A percentile compares a stretch with the other conserved stretches of the same genome.
These are phyloP conservation scores for Huntiella omanensis DNA, from an alignment of 2,329 filamentous ascomycete species.

Conservation along the genomic window DNA sequence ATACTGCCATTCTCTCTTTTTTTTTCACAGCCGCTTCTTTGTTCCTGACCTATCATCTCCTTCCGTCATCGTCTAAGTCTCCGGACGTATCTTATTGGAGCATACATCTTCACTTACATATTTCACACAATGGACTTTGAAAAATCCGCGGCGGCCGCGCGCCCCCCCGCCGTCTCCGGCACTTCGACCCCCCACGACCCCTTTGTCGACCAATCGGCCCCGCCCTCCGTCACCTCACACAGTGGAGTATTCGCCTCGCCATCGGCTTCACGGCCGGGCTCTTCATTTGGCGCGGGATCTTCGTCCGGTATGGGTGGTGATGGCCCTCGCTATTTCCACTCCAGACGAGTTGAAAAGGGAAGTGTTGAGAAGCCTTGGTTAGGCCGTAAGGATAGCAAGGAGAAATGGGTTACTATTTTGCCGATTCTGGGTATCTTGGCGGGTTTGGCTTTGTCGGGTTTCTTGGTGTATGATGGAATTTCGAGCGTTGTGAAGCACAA, in stretches of 20 bases:
- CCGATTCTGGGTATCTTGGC: conserved; percentile 52
- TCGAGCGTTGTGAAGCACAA: conserved; percentile 53
- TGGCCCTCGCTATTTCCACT: conserved; percentile 48
- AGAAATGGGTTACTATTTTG: conserved; percentile 75
- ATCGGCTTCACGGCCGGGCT: conserved; percentile 25
- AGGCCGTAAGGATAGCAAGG: conserved; percentile 51
- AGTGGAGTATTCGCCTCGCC: conserved; percentile 30
- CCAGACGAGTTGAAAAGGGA: conserved; percentile 51
- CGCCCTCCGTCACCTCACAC: conserved; percentile 12
- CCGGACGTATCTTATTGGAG: too few relatives aligned
- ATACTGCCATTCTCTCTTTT: too few relatives aligned
- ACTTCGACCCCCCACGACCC: background rate
- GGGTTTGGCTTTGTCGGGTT: conserved; percentile 47
- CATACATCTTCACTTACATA: background rate
- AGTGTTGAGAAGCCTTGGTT: conserved; percentile 63
- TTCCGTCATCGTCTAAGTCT: too few relatives aligned
- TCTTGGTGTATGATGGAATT: conserved; percentile 60
- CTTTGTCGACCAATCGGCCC: conserved; percentile 17
- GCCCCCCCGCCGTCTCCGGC: conserved; percentile 2
- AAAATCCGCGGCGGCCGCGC: conserved; percentile 11
- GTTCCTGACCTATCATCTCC: too few relatives aligned
- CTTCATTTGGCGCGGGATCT: conserved; percentile 28
- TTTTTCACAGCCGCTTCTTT: too few relatives aligned
- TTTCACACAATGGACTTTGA: conserved; percentile 13
- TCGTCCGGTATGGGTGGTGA: conserved; percentile 17